Evolutionary conservation across 129 eudicot genomes (phyloP).

Genomic region (Tagetes patula): DNA sequence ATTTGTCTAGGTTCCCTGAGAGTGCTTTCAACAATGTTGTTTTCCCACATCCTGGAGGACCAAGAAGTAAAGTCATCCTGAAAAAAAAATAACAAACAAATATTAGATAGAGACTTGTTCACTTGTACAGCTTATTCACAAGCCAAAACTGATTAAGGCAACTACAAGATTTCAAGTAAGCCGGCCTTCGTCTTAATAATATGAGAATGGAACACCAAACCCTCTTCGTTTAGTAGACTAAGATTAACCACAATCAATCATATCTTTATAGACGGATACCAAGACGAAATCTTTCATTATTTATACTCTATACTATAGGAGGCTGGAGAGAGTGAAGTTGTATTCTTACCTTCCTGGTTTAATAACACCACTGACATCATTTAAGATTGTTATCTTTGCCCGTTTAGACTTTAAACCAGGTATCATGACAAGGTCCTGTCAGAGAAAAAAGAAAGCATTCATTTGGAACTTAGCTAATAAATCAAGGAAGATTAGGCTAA

Average conservation of each 20-base stretch:
- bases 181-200: background rate
- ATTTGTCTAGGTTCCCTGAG: slow-evolving; percentile 66
- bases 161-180: background rate
- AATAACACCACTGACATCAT: slow-evolving; percentile 61
- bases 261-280: background rate
- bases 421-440: slow-evolving; percentile 46
- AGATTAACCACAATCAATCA: background rate
- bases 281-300: slow-evolving; percentile 8
- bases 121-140: background rate
- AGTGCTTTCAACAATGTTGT: slow-evolving; percentile 75
- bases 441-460: slow-evolving; percentile 4
- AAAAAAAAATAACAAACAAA: slow-evolving; percentile 5
- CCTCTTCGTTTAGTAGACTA: background rate
- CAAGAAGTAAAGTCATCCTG: slow-evolving; percentile 88
- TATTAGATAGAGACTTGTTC: background rate
- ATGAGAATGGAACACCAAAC: background rate
- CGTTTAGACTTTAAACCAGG: slow-evolving; percentile 49
- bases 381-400: slow-evolving; percentile 53
- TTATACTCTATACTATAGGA: background rate
- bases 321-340: background rate
- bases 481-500: background rate
- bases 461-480: background rate
- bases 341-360: slow-evolving; percentile 74
- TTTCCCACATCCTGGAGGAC: slow-evolving; percentile 93
- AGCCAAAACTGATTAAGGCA: background rate